Conservation (phyloP, 2,329 filamentous ascomycete genomes). For the Cytospora schulzeri region DNA sequence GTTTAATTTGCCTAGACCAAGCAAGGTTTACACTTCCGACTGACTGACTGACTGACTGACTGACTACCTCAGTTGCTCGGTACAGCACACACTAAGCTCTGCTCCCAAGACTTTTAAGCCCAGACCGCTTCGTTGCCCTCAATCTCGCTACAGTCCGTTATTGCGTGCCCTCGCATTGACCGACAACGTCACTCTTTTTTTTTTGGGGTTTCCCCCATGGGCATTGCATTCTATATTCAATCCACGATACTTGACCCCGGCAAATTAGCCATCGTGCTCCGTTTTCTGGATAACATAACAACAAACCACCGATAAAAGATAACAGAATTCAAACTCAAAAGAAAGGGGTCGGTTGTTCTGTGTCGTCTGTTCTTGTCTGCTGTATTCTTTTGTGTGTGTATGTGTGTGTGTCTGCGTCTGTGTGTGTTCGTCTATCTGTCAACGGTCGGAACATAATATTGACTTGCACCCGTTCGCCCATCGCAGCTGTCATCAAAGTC, state of each 20-base stretch:
- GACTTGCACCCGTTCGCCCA: constrained; percentile 1
- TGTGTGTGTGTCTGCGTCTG: constrained; percentile 1
- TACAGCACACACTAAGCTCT: no score
- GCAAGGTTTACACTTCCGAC: no score
- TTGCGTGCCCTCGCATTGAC: constrained; percentile 13
- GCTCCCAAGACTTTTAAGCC: background rate
- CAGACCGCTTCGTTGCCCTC: constrained; percentile 16
- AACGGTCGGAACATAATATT: constrained; percentile 15
- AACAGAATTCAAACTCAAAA: background rate
- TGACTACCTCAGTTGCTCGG: no score
- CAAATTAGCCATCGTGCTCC: constrained; percentile 5
- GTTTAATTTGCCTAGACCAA: no score
- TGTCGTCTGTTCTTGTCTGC: background rate
- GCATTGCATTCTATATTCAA: constrained; percentile 3
- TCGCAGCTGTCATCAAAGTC: constrained; percentile 13
- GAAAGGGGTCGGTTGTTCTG: background rate
- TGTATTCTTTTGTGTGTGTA: background rate
- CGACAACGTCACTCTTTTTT: constrained; percentile 10
- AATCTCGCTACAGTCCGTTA: constrained; percentile 13
- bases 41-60: no score
- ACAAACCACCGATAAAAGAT: background rate
- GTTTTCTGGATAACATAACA: constrained; percentile 3
- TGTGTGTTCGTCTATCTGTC: no score
- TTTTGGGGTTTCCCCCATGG: constrained; percentile 10
- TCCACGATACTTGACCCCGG: constrained; percentile 15